Evolutionary conservation across 768 basidiomycete species (phyloP).

Genomic region (Agaricus blazei): DNA sequence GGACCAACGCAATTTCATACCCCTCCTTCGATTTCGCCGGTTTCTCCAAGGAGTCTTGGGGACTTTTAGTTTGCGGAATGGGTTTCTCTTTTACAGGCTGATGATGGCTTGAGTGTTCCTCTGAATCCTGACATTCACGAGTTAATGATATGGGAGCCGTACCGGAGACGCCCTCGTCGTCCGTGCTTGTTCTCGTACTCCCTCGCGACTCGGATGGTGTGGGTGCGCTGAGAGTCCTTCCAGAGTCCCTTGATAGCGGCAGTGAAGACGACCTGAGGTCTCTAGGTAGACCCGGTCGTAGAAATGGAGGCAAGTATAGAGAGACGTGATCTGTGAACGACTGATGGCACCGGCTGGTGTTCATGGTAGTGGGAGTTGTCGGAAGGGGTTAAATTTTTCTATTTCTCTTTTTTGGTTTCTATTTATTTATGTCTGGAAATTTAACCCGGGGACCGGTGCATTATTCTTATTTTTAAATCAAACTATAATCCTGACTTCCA

Average conservation of each 20-base stretch:
- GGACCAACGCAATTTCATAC: slow-evolving; percentile 13
- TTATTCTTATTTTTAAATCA: too few species aligned
- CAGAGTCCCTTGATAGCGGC: not conserved
- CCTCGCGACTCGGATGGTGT: not conserved
- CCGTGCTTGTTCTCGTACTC: not conserved
- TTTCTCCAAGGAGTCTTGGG: not conserved
- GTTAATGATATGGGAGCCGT: too few species aligned
- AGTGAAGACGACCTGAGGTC: not conserved
- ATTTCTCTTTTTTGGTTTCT: too few species aligned
- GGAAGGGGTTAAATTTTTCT: too few species aligned
- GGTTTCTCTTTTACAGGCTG: not conserved
- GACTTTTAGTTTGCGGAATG: not conserved
- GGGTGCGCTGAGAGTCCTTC: not conserved
- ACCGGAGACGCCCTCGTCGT: too few species aligned
- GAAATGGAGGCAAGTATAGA: not conserved
- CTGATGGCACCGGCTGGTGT: not conserved
- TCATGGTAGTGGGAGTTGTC: not conserved
- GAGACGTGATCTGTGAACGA: slow-evolving; percentile 6
- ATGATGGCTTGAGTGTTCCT: not conserved
- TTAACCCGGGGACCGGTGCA: too few species aligned
- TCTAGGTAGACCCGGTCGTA: not conserved
- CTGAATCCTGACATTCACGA: not conserved
- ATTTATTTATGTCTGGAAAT: too few species aligned
- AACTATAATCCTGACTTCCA: too few species aligned
- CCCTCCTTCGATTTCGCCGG: slow-evolving; percentile 7